Conservation (phyloP, 441 rosid species). For the Euphorbia schlechtendalii region DNA sequence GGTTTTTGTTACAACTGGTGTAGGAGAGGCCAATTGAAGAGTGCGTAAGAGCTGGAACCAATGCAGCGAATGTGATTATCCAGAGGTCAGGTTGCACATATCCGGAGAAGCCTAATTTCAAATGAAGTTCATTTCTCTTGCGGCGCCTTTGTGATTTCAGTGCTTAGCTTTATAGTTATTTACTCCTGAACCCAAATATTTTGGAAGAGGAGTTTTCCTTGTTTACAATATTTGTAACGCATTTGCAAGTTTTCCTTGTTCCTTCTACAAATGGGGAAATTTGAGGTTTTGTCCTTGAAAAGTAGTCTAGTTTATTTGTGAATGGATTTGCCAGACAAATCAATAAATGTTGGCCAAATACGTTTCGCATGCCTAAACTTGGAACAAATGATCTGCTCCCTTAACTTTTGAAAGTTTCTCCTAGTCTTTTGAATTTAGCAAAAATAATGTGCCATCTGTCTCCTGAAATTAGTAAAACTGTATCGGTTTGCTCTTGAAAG, state of each 20-base stretch:
- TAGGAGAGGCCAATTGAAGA: slow-evolving; percentile 62
- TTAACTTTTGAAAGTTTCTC: too few relatives aligned
- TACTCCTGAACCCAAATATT: slow-evolving; percentile 1
- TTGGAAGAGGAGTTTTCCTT: slow-evolving; percentile 13
- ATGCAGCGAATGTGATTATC: slow-evolving; percentile 77
- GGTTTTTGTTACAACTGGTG: slow-evolving; percentile 77
- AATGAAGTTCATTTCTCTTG: slow-evolving; percentile 15
- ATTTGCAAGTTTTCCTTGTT: slow-evolving; percentile 9
- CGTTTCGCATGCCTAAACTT: too few relatives aligned
- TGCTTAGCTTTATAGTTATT: not conserved
- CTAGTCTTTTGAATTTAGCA: too few relatives aligned
- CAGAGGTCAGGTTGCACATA: slow-evolving; percentile 95
- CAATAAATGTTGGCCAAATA: too few relatives aligned
- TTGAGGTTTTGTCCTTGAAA: not conserved
- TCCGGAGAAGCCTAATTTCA: slow-evolving; percentile 55
- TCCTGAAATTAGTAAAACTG: too few relatives aligned
- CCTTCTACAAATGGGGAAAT: not conserved
- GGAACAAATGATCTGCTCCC: too few relatives aligned
- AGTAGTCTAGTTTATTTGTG: too few relatives aligned
- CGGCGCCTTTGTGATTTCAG: too few relatives aligned
- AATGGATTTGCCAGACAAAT: too few relatives aligned
- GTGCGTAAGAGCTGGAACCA: slow-evolving; percentile 76
- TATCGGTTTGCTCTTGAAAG: too few relatives aligned
- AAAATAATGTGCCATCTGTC: too few relatives aligned
- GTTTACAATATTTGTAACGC: not conserved